Evolutionary conservation across 257 asterid species (phyloP).

Genomic region (Verbena officinalis): DNA sequence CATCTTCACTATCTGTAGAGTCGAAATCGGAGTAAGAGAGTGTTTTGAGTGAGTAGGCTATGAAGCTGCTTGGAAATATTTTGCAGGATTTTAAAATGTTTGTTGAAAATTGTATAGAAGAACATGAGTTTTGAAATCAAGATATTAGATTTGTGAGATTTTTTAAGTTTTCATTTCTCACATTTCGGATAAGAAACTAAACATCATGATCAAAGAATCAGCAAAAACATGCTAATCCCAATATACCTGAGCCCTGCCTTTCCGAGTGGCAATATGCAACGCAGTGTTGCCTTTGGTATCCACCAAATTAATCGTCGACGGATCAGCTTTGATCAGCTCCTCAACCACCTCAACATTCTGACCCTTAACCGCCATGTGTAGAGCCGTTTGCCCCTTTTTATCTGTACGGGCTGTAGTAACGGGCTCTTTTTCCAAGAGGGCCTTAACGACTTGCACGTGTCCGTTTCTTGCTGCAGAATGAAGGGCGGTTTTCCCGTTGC

Average conservation of each 20-base stretch:
- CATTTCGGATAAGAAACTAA: too few relatives aligned
- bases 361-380: slow-evolving; percentile 66
- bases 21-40: too few relatives aligned
- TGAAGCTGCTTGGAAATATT: too few relatives aligned
- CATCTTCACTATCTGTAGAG: slow-evolving; percentile 43
- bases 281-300: slow-evolving; percentile 53
- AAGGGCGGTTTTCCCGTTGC: slow-evolving; percentile 55
- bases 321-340: slow-evolving; percentile 41
- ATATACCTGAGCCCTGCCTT: slow-evolving; percentile 61
- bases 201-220: too few relatives aligned
- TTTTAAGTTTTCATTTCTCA: too few relatives aligned
- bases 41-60: too few relatives aligned
- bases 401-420: slow-evolving; percentile 34
- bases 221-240: too few relatives aligned
- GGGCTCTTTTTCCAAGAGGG: slow-evolving; percentile 43
- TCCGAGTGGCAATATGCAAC: slow-evolving; percentile 55
- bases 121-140: too few relatives aligned
- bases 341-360: slow-evolving; percentile 50
- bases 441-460: slow-evolving; percentile 39
- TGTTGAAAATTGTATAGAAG: too few relatives aligned
- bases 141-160: too few relatives aligned
- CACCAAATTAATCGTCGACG: slow-evolving; percentile 44
- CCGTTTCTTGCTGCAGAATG: slow-evolving; percentile 62
- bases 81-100: too few relatives aligned
- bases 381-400: slow-evolving; percentile 57